These are phyloP conservation scores for Endocladia muricata DNA, from an alignment of 31 red algal genomes.

Conservation along the genomic window DNA sequence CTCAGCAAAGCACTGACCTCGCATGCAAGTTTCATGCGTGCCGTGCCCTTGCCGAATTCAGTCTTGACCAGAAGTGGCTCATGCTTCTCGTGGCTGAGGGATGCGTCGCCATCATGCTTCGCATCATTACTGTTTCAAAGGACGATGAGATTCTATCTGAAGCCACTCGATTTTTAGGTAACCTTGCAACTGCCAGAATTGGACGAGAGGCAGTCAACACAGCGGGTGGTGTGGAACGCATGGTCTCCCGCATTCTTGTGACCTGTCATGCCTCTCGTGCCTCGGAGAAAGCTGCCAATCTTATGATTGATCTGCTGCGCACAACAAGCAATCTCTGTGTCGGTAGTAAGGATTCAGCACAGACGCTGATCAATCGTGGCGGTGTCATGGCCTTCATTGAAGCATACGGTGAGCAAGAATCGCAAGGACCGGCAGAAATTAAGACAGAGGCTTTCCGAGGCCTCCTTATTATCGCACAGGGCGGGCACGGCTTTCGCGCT, in stretches of 20 bases:
- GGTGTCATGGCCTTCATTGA: constrained; percentile 56
- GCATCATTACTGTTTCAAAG: constrained; percentile 3
- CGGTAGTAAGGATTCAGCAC: constrained; percentile 27
- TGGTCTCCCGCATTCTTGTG: constrained; percentile 30
- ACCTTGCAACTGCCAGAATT: constrained; percentile 43
- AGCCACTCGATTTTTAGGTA: constrained; percentile 46
- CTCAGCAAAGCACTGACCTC: constrained; percentile 13
- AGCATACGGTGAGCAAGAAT: constrained; percentile 24
- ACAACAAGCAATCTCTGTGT: constrained; percentile 53
- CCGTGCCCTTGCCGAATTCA: constrained; percentile 51
- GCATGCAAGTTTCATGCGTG: constrained; percentile 46
- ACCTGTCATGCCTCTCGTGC: not conserved
- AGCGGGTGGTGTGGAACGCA: constrained; percentile 18
- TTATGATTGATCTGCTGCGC: constrained; percentile 38
- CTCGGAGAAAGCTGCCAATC: not conserved
- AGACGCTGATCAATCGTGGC: constrained; percentile 24
- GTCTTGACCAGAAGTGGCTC: constrained; percentile 41
- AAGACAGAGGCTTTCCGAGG: constrained; percentile 59
- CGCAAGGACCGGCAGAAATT: not conserved
- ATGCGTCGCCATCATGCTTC: constrained; percentile 31
- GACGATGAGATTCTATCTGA: constrained; percentile 52
- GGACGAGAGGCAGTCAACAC: constrained; percentile 38
- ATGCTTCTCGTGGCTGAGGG: constrained; percentile 30
- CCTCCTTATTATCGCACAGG: constrained; percentile 53
- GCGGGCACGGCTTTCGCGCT: constrained; percentile 27